Base-by-base conservation (phyloP, 2,329 filamentous ascomycete genomes). In the Fusarium odoratissimum region DNA sequence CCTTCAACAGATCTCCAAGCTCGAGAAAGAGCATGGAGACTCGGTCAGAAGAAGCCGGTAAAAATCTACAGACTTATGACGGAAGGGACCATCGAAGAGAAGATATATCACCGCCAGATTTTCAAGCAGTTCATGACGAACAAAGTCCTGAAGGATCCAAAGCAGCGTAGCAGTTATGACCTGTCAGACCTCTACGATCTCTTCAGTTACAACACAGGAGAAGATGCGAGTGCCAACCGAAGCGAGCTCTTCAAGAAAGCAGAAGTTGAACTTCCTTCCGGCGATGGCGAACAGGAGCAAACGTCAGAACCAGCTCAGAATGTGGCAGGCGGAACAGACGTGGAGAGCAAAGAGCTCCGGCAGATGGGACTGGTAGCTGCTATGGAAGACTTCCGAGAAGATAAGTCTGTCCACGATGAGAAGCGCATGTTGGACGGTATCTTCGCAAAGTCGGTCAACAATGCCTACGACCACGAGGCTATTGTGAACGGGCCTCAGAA, bases 101-200 rank as follows among this genome's bases (percentile, higher is more conserved):
- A 99, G 84, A 99, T 99, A 35, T 99, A 98, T 72, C 95, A 99
- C 81, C 92, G 97, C 21, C 96, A 99, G 79, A 96, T 99, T 56
- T 99, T 97, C 86, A 99, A 99, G 82, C 95, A 98, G 76, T 98
- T 98, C 79, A 87, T 99, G 69, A 96, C 95, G 7, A 97, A 98
- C 83, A 98, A 98, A 81, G 95, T 99, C 11, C 82, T 99, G 56
- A 95, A 93, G 75, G 95, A 99, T 76, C 95, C 96, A 0, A 97
- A 97, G 78, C 95, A 98, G 81, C 91, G 94, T 28, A 94, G 96
- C 73, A 95, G 92, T 0, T 97, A 98, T 80, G 94, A 97, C 65
- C 87, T 97, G 77, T 93, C 92, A 65, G 95, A 98, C 77, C 84
- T 99, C 21, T 94, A 98, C 74, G 95, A 99, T 79, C 87, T 99